These are phyloP conservation scores for Ganoderma lucidum DNA, from an alignment of 1,284 basidiomycete species.

Conservation along the genomic window DNA sequence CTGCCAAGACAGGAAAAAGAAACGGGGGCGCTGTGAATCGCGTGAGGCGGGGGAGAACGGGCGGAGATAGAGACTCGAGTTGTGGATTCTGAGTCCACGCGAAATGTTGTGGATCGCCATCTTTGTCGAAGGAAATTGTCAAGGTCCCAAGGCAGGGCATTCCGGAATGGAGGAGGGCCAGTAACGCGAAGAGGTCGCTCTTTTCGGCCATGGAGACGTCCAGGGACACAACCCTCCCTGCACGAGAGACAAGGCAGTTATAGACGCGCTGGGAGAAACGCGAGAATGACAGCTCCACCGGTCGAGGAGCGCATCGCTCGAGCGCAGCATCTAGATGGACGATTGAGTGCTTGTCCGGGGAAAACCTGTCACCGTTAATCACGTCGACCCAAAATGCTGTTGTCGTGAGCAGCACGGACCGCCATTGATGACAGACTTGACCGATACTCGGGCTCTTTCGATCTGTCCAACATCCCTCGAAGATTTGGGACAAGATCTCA, in stretches of 20 bases:
- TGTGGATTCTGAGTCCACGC: neutral
- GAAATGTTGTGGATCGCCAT: neutral
- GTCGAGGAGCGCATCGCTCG: neutral
- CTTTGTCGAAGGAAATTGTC: neutral
- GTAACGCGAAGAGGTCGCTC: neutral
- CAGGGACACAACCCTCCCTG: neutral
- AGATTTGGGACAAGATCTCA: slow-evolving; percentile 3
- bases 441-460: neutral
- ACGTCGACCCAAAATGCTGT: slow-evolving; percentile 3
- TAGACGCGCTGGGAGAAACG: neutral
- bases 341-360: neutral
- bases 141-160: neutral
- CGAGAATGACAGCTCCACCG: neutral
- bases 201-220: neutral
- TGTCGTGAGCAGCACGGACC: neutral
- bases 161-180: neutral
- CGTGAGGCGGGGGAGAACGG: neutral
- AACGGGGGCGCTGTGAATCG: neutral
- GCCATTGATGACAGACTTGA: slow-evolving; percentile 12
- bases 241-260: neutral
- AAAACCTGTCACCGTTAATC: neutral
- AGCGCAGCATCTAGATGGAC: neutral
- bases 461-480: neutral
- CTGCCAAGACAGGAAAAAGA: neutral
- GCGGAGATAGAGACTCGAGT: neutral